Percentiles rank a stretch among this genome's conserved stretches.
These are phyloP conservation scores for Sphaerulina vaccinii DNA, from an alignment of 2,329 filamentous ascomycete genomes.

Conservation along the genomic window DNA sequence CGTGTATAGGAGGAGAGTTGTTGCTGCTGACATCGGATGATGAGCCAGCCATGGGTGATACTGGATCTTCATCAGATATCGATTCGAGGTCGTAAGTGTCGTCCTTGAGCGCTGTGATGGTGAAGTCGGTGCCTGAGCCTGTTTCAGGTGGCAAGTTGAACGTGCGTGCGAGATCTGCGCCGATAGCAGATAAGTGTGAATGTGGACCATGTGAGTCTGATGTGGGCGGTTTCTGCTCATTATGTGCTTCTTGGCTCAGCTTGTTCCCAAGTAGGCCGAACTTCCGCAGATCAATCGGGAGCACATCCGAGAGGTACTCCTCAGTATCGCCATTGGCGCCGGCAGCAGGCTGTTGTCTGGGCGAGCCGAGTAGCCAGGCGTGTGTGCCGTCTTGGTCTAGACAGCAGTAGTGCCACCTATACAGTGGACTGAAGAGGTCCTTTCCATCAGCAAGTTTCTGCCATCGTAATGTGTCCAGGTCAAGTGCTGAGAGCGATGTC, in stretches of 20 bases:
- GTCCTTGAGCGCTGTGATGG: constrained; percentile 83
- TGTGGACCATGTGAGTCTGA: constrained; percentile 55
- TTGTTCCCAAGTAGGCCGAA: constrained; percentile 89
- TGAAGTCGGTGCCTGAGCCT: constrained; percentile 85
- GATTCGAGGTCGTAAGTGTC: constrained; percentile 59
- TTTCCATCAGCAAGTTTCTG: constrained; percentile 91
- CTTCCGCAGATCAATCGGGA: constrained; percentile 87
- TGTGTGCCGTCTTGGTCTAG: constrained; percentile 94
- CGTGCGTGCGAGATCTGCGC: constrained; percentile 77
- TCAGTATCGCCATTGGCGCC: constrained; percentile 68
- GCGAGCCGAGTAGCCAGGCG: constrained; percentile 93
- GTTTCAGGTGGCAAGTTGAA: constrained; percentile 84
- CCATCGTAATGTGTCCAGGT: constrained; percentile 85
- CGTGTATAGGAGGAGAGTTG: constrained; percentile 82
- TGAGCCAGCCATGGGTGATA: constrained; percentile 19
- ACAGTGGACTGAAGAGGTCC: constrained; percentile 88
- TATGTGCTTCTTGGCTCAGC: constrained; percentile 39
- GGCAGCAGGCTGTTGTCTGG: constrained; percentile 69
- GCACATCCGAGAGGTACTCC: constrained; percentile 90
- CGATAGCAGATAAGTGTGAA: constrained; percentile 63
- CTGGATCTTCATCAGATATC: constrained; percentile 55
- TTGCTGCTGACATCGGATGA: constrained; percentile 27
- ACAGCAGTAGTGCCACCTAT: constrained; percentile 97
- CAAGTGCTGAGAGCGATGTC: constrained; percentile 85
- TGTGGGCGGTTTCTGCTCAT: constrained; percentile 46